These are phyloP conservation scores for Exutisphaerella laricina DNA, from an alignment of 2,329 filamentous ascomycete species.

Conservation along the genomic window DNA sequence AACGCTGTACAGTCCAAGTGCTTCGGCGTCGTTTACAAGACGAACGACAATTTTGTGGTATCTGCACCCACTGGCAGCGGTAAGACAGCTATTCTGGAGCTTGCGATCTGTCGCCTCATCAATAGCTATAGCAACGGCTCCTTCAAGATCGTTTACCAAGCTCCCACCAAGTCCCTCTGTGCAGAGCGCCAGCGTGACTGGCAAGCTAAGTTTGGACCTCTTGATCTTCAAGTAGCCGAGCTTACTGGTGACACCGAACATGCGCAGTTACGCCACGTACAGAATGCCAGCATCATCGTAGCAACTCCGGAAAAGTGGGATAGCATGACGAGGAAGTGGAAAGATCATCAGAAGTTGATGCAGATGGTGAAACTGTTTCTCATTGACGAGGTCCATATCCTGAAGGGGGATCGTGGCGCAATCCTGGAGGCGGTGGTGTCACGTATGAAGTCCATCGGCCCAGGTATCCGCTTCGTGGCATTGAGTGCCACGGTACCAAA, in stretches of 20 bases:
- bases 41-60: constrained; percentile 70
- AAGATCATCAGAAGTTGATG: constrained; percentile 69
- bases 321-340: constrained; percentile 81
- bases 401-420: constrained; percentile 73
- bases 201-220: constrained; percentile 63
- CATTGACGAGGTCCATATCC: constrained; percentile 82
- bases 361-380: constrained; percentile 72
- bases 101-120: constrained; percentile 71
- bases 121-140: constrained; percentile 50
- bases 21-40: constrained; percentile 60
- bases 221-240: constrained; percentile 67
- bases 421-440: constrained; percentile 80
- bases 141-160: constrained; percentile 80
- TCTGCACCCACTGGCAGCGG: constrained; percentile 80
- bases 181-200: constrained; percentile 72
- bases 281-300: constrained; percentile 72
- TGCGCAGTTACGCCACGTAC: constrained; percentile 60
- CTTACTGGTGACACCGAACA: constrained; percentile 75
- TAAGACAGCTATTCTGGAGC: constrained; percentile 75
- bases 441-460: constrained; percentile 75
- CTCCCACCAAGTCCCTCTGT: constrained; percentile 78
- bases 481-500: constrained; percentile 82
- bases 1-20: constrained; percentile 81
- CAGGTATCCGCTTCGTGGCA: constrained; percentile 71
- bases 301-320: constrained; percentile 93